Base-by-base conservation (phyloP, 2,329 filamentous ascomycete genomes). In the Pseudocercospora pini-densiflorae region DNA sequence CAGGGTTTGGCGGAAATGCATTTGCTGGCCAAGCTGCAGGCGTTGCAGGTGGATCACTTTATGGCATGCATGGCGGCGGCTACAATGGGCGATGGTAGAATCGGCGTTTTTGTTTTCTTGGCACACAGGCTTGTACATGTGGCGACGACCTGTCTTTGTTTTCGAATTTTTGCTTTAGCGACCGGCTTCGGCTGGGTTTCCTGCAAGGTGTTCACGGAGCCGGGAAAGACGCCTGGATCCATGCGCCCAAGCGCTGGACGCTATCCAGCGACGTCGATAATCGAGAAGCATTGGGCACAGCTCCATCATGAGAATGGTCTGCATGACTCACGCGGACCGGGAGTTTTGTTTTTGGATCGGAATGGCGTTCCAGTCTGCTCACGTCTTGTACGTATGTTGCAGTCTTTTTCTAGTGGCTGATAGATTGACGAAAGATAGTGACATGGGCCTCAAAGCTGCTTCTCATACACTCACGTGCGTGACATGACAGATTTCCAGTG, bases 1-100 rank as follows among this genome's bases (percentile, higher is more conserved):
- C 89, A 86, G 89, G 68, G 43, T 64, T 89, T 61, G 68, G 70
- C 64, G 71, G 69, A 57, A 70, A 65, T 64, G 63, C 69, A 62
- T 72, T 72, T 49, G 67, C 69, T 65, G 70, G 70, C 36, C 70
- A 71, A 58, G 61, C 65, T 62, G 61, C 68, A 59, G 66, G 68
- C 66, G 65, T 68, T 70, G 67, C 70, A 67, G 69, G 71, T 68
- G 71, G 69, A 47, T 64, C 75, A 65, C 74, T 75, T 58, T 68
- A 69, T 65, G 71, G 72, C 71, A 76, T 76, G 70, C 75, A 76
- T 70, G 73, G 74, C 66, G 74, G 72, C 63, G 74, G 71, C 62
- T 73, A 72, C 64, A 71, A 72, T 65, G 72, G 72, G 57, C 69
- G 74, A 62, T 76, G 74, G 74, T 76, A 72, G 68, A 66, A 40